Evolutionary conservation across 2,329 filamentous ascomycete species (phyloP), one percentile per base, ranked within the genome.

Genomic region (Colletotrichum kahawae): DNA sequence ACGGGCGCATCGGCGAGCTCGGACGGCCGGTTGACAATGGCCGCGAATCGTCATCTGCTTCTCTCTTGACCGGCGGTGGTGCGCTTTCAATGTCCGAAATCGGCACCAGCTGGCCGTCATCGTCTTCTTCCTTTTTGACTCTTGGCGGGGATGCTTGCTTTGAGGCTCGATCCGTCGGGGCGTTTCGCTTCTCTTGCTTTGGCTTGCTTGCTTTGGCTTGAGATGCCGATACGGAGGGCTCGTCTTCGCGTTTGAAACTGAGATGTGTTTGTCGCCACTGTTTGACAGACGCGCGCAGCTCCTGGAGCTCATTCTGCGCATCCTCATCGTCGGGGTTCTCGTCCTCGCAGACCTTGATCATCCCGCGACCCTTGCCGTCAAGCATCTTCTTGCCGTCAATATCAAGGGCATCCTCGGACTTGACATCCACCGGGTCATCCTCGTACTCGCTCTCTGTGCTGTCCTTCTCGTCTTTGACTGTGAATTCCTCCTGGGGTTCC

Each of bases 321-420:
- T 91, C 87, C 21, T 87, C 85, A 70, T 93, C 91, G 48, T 90
- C 88, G 4, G 79, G 79, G 48, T 87, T 70, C 87, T 95, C 93
- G 59, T 94, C 93, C 76, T 93, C 93, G 80, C 95, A 97, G 1
- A 97, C 91, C 78, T 91, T 94, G 76, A 96, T 85, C 88, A 97
- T 88, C 14, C 90, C 89, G 24, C 89, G 87, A 0, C 93, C 95
- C 68, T 93, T 90, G 10, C 87, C 86, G 80, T 96, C 94, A 27
- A 93, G 83, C 60, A 96, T 85, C 75, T 86, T 89, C 67, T 87
- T 89, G 1, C 94, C 93, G 78, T 95, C 88, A 18, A 92, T 85
- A 82, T 95, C 93, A 13, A 92, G 78, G 1, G 91, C 91, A 70
- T 92, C 91, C 38, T 89, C 87, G 3, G 84, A 83, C 18, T 85